Base-by-base conservation (phyloP, 2,329 filamentous ascomycete genomes). In the Fusarium albosuccineum region DNA sequence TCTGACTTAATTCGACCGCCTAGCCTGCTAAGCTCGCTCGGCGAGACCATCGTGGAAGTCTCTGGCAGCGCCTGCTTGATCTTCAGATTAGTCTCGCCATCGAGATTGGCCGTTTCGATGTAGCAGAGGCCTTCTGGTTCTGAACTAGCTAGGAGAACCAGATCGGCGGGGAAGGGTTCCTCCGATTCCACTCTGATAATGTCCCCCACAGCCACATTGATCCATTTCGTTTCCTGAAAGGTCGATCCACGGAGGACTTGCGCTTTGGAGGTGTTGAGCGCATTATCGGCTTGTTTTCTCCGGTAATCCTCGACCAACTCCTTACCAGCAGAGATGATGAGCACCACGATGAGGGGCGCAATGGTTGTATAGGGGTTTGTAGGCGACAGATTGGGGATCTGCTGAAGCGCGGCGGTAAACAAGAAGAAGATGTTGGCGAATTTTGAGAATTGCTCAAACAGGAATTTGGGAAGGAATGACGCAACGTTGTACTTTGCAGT, bases 381-480 rank as follows among this genome's bases (percentile, higher is more conserved):
- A 8, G 97, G 96, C 34, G 94, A 97, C 64, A 99, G 91, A 69
- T 92, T 91, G 22, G 96, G 96, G 64, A 99, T 97, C 79, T 99
- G 96, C 82, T 99, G 96, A 45, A 99, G 83, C 40, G 89, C 90
- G 14, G 96, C 94, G 37, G 96, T 99, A 80, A 99, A 98, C 77
- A 99, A 87, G 91, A 99, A 99, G 85, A 99, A 99, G 75, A 99
- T 81, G 81, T 99, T 99, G 83, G 96, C 96, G 80, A 97, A 97
- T 84, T 97, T 99, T 64, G 94, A 97, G 82, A 99, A 99, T 78
- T 99, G 96, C 79, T 99, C 96, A 78, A 95, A 94, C 58, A 99
- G 85, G 81, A 99, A 99, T 80, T 99, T 99, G 51, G 96, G 96
- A 16, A 98, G 77, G 79, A 99, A 99, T 17, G 94, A 97, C 56